Base-by-base conservation (phyloP, 345 rosid species). In the Populus euphratica region DNA sequence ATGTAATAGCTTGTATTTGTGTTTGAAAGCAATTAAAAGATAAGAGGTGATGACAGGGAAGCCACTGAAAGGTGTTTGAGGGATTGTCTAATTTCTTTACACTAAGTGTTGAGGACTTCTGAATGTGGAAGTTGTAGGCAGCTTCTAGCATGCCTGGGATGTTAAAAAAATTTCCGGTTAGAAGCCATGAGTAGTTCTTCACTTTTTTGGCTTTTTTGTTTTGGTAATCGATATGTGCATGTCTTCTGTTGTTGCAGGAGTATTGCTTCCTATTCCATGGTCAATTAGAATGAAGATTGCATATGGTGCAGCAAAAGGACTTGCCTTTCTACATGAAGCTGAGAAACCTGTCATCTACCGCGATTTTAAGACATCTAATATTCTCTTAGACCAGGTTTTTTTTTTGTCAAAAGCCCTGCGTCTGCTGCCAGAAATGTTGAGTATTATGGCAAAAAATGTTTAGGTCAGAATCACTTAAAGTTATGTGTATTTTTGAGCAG, bases 321-420 rank as follows among this genome's bases (percentile, higher is more conserved):
- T 95, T 2, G 99, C 99, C 50, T 95, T 93, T 76, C 94, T 95
- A 35, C 99, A 95, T 66, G 98, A 89, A 70, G 99, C 99, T 7
- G 96, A 91, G 79, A 95, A 95, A 73, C 98, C 99, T 0, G 99
- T 95, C 81, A 95, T 95, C 76, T 95, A 91, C 69, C 97, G 99
- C 6, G 99, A 95, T 85, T 95, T 95, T 77, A 95, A 93, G 88
- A 95, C 99, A 0, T 95, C 99, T 12, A 95, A 95, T 84, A 95
- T 95, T 74, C 88, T 95, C 65, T 81, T 95, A 56, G 99, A 95
- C 83, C 81, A 61, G 91, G 99, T 95, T 97, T 95, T 82, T 56
- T 90, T 16, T 25, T 25, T 64, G 50, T 10, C 12, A 70, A 76
- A 54, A 49, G 62, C 69, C 39, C 41, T 29, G 39, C 21, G 25